A percentile compares a stretch with the other conserved stretches of the same genome.
phyloP scores from a whole-genome alignment of 2,329 filamentous ascomycete species.

The Fusarium verticillioides region DNA sequence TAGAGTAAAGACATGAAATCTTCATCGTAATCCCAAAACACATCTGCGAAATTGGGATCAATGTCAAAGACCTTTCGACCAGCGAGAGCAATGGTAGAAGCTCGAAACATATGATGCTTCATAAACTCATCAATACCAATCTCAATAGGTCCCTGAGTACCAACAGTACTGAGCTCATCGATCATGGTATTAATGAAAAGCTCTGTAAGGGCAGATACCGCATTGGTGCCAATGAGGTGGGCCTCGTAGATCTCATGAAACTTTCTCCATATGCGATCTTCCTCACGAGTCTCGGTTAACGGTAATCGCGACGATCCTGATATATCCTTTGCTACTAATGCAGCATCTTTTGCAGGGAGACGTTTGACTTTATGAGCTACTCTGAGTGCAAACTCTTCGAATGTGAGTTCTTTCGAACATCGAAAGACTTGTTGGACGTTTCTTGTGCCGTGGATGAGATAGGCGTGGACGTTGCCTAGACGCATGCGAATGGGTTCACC shows the following conservation, averaged over 20 bases:
- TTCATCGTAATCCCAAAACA: conserved; percentile 39
- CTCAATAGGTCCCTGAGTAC: background rate
- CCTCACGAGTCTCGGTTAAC: conserved; percentile 24
- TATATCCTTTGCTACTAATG: conserved; percentile 29
- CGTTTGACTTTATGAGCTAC: conserved; percentile 42
- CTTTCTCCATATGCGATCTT: conserved; percentile 39
- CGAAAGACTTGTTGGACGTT: conserved; percentile 38
- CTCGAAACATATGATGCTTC: conserved; percentile 39
- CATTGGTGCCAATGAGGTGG: conserved; percentile 28
- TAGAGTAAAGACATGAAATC: conserved; percentile 41
- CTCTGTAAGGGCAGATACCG: conserved; percentile 29
- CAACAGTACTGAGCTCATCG: conserved; percentile 14
- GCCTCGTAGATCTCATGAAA: conserved; percentile 39
- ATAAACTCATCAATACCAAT: conserved; percentile 36
- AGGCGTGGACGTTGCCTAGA: conserved; percentile 33
- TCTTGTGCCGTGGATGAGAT: conserved; percentile 34
- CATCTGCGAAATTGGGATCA: conserved; percentile 31
- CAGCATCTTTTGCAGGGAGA: conserved; percentile 25
- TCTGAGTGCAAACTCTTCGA: conserved; percentile 38
- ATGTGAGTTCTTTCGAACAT: conserved; percentile 37
- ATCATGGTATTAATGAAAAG: conserved; percentile 30
- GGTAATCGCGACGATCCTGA: conserved; percentile 34
- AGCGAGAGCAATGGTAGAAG: conserved; percentile 38
- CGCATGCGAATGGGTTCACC: conserved; percentile 35
- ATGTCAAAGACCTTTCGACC: conserved; percentile 23